These are phyloP conservation scores for Sugiyamaella neomexicana DNA, from an alignment of 1,139 yeast species.

Conservation along the genomic window DNA sequence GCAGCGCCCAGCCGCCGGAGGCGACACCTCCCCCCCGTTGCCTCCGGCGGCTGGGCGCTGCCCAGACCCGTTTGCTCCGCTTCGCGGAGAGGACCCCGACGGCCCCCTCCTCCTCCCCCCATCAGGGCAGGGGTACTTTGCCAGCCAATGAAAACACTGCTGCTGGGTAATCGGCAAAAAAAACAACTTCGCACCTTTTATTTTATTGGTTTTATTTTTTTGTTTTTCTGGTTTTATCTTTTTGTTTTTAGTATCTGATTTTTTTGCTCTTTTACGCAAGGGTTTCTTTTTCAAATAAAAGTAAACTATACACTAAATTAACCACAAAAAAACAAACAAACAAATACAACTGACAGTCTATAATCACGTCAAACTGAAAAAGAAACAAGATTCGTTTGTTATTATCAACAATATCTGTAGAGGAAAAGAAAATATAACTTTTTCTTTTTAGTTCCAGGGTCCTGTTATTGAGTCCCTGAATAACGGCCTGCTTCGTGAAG, in stretches of 20 bases:
- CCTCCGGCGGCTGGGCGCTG: too few relatives aligned
- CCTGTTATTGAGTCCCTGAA: slow-evolving; percentile 3
- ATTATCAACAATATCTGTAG: not conserved
- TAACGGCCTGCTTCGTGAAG: not conserved
- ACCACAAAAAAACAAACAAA: not conserved
- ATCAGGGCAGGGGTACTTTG: not conserved
- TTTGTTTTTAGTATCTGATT: not conserved
- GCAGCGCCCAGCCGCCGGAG: too few relatives aligned
- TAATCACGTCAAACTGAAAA: not conserved
- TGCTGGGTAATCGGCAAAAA: not conserved
- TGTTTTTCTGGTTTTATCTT: slow-evolving; percentile 2
- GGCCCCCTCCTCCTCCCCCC: too few relatives aligned
- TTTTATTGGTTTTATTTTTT: not conserved
- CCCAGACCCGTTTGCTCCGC: too few relatives aligned
- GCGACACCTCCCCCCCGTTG: too few relatives aligned
- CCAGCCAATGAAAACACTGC: slow-evolving; percentile 1
- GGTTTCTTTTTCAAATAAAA: slow-evolving; percentile 13
- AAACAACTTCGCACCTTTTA: slow-evolving; percentile 11
- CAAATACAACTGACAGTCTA: not conserved
- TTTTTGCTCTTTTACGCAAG: not conserved
- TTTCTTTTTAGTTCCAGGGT: slow-evolving; percentile 11
- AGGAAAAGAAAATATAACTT: slow-evolving; percentile 3
- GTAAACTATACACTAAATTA: not conserved
- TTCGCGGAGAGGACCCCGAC: too few relatives aligned
- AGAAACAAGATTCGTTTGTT: not conserved